Base-by-base conservation (phyloP, 2,329 filamentous ascomycete genomes). In the Cladophialophora immunda region DNA sequence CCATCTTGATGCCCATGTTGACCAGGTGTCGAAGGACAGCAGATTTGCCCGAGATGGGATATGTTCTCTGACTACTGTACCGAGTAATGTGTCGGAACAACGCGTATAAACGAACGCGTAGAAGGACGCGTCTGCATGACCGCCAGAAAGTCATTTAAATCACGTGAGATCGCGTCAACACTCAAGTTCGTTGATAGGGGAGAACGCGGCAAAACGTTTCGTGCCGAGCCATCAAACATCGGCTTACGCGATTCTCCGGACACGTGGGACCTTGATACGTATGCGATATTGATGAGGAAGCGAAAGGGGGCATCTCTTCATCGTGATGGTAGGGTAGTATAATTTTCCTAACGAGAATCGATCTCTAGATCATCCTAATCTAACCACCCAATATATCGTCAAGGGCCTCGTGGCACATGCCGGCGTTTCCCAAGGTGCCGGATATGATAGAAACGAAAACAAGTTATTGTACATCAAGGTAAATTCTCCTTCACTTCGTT, bases 401-500 rank as follows among this genome's bases (percentile, higher is more conserved):
- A 60, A 60, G 50, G n/a, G 45, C 68, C 57, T 66, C 58, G 6
- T 50, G 64, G 63, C 59, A 59, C 36, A 61, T 67, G 19, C 45
- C 57, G 32, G 38, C 30, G 13, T 34, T 25, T n/a, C n/a, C 50
- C 34, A 27, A 50, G 5, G 38, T 30, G 50, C 32, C 52, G 52
- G 60, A 45, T 41, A 62, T 19, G 19, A 9, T 27, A 27, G 29
- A 62, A 62, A 27, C 7, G 52, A 58, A 62, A 62, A 64, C n/a
- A 61, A 60, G 38, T 8, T 62, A 65, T 53, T 53, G 25, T 65
- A 68, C 58, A 68, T 70, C 68, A 70, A 61, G 58, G 53, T 53
- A 65, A 56, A 68, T 70, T 69, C 59, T 70, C 67, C 36, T 77
- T 76, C 52, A 82, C 75, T 72, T 81, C 80, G 69, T 82, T 79